Base-by-base conservation (phyloP, 2,329 filamentous ascomycete species). In the Coniella vitis region DNA sequence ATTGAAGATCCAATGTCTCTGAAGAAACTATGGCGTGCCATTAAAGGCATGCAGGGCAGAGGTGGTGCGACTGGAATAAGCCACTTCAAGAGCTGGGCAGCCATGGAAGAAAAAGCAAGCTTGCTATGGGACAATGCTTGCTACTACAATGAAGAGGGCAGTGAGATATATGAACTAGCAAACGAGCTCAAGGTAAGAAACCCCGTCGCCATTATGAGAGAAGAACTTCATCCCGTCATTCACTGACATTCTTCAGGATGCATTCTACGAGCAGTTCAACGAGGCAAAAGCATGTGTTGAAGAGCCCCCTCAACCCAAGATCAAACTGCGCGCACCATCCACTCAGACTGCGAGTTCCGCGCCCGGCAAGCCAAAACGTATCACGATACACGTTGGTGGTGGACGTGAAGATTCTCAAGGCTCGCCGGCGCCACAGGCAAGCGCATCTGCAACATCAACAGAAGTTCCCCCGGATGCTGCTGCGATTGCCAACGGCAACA, bases 131-230 rank as follows among this genome's bases (percentile, higher is more conserved):
- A 76, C 42, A 96, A 96, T 65, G 89, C 90, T 0, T 86, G 83
- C 60, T 84, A 84, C 51, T 96, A 91, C 71, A 96, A 96, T 57
- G 88, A 95, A 64, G 90, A 95, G 61, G 87, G 85, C 4, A 95
- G 90, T 60, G 85, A 89, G 14, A 90, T 95, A 45, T 88, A 83
- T 55, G 73, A 79, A 19, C 72, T 93, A 53, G 88, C 89, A 1
- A 79, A 83, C 42, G 83, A 93, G 52, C 78, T 96, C 7, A 84
- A 94, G 79, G 87, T 88, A 69, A 42, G 63, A 44, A 34, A 10
- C 22, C 14, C 32, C 17, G 25, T 29, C 25, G 25, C 25, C 10
- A 5, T 29, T n/a, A n/a, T n/a, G n/a, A n/a, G n/a, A n/a, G n/a
- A n/a, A n/a, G n/a, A n/a, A n/a, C n/a, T n/a, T n/a, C n/a, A n/a